Percentiles rank a stretch among this genome's conserved stretches.
Evolutionary conservation across 495 filamentous ascomycete genomes (phyloP).

Genomic region (Hypoxylon intermedium): DNA sequence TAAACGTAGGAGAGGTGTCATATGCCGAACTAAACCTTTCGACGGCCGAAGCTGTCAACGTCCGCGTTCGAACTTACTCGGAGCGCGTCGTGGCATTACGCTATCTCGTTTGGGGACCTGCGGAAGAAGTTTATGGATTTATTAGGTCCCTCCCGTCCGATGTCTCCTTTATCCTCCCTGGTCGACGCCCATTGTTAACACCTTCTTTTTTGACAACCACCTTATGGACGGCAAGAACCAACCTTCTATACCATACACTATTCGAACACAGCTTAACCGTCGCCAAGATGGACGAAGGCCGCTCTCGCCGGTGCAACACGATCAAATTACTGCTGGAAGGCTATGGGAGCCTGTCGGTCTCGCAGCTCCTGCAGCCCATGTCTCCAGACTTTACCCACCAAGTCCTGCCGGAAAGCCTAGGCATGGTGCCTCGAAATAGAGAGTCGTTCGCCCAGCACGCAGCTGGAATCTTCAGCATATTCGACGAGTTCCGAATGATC

Average conservation of each 20-base stretch:
- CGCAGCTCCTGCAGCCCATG: slow-evolving; percentile 43
- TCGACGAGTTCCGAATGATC: slow-evolving; percentile 48
- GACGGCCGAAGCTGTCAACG: slow-evolving; percentile 16
- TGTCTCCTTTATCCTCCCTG: slow-evolving; percentile 19
- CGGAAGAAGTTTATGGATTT: slow-evolving; percentile 18
- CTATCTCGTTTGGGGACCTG: slow-evolving; percentile 26
- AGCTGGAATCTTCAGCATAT: slow-evolving; percentile 46
- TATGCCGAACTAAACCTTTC: slow-evolving; percentile 21
- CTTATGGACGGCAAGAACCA: slow-evolving; percentile 14
- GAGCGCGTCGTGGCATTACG: slow-evolving; percentile 13
- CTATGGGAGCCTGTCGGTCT: slow-evolving; percentile 46
- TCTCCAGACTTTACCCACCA: slow-evolving; percentile 45
- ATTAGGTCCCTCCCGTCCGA: slow-evolving; percentile 35
- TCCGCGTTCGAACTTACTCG: slow-evolving; percentile 14
- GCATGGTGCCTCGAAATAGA: slow-evolving; percentile 44
- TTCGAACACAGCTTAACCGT: slow-evolving; percentile 10
- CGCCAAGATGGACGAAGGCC: slow-evolving; percentile 28
- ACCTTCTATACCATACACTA: background rate
- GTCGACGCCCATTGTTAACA: slow-evolving; percentile 5
- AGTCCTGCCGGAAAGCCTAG: slow-evolving; percentile 47
- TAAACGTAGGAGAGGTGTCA: background rate
- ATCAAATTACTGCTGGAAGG: slow-evolving; percentile 43
- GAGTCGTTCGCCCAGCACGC: slow-evolving; percentile 47
- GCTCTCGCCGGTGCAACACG: slow-evolving; percentile 34
- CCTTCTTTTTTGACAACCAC: slow-evolving; percentile 8